These are phyloP conservation scores for Lecanoromycetidae sp. DNA, from an alignment of 2,329 filamentous ascomycete species.

Conservation along the genomic window DNA sequence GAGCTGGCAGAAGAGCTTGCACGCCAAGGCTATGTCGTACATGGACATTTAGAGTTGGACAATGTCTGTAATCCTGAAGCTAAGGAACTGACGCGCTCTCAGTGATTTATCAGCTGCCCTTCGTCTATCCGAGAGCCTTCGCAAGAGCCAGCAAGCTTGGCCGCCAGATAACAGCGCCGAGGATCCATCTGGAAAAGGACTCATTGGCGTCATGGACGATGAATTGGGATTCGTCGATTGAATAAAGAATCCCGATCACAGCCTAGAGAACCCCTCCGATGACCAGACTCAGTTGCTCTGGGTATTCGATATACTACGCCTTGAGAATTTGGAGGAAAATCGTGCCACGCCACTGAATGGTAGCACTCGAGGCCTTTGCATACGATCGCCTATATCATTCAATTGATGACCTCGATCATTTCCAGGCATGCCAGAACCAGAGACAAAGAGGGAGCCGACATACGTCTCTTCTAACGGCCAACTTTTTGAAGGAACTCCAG, in stretches of 20 bases:
- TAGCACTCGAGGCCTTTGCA: no score
- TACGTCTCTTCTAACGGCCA: no score
- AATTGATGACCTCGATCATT: no score
- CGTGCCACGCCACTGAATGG: no score
- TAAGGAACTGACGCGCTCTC: constrained; percentile 13
- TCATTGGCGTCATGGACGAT: constrained; percentile 43
- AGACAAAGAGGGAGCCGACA: no score
- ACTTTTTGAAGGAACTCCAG: no score
- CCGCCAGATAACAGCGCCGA: constrained; percentile 37
- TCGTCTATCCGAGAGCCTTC: constrained; percentile 35
- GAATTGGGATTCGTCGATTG: constrained; percentile 46
- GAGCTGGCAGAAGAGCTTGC: constrained; percentile 72
- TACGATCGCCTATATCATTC: no score
- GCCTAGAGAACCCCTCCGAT: no score
- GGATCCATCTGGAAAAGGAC: constrained; percentile 31
- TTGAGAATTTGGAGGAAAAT: no score
- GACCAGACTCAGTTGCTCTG: no score
- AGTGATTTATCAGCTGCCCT: constrained; percentile 40
- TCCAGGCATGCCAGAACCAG: no score
- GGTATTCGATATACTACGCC: no score
- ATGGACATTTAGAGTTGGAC: constrained; percentile 50
- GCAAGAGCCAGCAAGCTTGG: constrained; percentile 34
- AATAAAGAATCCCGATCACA: not conserved
- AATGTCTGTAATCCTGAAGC: not conserved
- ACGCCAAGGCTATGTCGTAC: constrained; percentile 62